A percentile compares a stretch with the other conserved stretches of the same genome.
Conservation (phyloP, 140 eudicot genomes). For the Anethum foeniculum region DNA sequence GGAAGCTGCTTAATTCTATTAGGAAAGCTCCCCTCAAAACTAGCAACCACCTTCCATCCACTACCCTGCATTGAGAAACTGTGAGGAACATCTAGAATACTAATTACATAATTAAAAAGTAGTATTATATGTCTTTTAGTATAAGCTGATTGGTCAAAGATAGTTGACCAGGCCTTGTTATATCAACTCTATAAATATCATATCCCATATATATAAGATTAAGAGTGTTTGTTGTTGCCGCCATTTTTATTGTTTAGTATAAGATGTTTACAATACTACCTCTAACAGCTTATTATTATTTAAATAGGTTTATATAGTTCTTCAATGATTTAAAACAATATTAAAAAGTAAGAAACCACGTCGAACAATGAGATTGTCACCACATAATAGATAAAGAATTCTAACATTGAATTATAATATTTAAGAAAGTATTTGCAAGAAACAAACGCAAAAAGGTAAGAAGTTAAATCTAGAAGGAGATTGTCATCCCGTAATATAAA, state of each 20-base stretch:
- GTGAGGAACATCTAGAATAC: background rate
- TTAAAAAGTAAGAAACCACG: background rate
- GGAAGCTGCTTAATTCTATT: constrained; percentile 96
- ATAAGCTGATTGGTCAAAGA: background rate
- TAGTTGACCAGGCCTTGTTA: background rate
- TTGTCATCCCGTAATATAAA: background rate
- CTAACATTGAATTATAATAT: background rate
- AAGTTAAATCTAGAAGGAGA: background rate
- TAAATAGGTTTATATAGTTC: background rate
- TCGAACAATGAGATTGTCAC: background rate
- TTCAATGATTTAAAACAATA: background rate
- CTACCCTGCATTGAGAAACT: constrained; percentile 51
- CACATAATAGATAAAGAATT: background rate
- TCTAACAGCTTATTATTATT: background rate
- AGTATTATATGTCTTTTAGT: background rate
- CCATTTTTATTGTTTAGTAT: background rate
- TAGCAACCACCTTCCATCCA: constrained; percentile 96
- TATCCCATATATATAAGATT: background rate
- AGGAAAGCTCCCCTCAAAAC: constrained; percentile 97
- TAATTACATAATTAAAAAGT: background rate
- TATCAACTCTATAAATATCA: background rate
- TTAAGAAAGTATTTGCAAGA: background rate
- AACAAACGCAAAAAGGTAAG: background rate
- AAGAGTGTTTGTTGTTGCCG: background rate
- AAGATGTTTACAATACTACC: background rate